Base-by-base conservation (phyloP, 345 rosid genomes). In the Gossypium sturtianum region DNA sequence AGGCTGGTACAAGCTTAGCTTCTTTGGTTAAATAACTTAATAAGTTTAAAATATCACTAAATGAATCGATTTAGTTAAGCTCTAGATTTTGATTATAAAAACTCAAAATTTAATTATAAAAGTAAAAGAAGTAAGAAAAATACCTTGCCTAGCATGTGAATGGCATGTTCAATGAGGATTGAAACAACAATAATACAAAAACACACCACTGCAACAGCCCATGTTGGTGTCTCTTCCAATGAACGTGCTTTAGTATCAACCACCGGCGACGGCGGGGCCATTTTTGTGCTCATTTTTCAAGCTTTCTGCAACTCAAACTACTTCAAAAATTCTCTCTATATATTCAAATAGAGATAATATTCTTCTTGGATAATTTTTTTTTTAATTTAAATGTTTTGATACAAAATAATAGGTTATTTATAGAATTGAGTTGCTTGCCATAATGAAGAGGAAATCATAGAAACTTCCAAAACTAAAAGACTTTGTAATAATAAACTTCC, bases 171-270 rank as follows among this genome's bases (percentile, higher is more conserved):
- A 16, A 92, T 84, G 78, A 86, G 12, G 71, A 94, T 86, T 38
- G 98, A 94, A 64, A 89, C 80, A 70, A 79, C 83, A 74, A 94
- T 74, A 78, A 94, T 48, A 60, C 86, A 90, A 63, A 90, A 85
- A 78, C 89, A 91, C 54, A 94, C 97, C 48, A 80, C 85, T 64
- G 98, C 98, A 74, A 94, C 87, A 29, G 98, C 93, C 98, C 98
- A 94, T 12, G 98, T 94, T 53, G 98, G 87, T 2, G 98, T 94
- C 44, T 86, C 70, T 74, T 86, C 90, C 51, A 92, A 34, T 23
- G 90, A 62, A 34, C 89, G 74, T 54, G 83, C 90, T 75, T 81
- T 71, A 41, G 0, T 12, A 34, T 34, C 7, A 0, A 0, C 41
- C 0, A 0, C 8, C 72, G 41, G 41, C 1, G 41, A 5, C 41